Evolutionary conservation across 179 eudicot species (phyloP).

Genomic region (Heliamphora pulchella): DNA sequence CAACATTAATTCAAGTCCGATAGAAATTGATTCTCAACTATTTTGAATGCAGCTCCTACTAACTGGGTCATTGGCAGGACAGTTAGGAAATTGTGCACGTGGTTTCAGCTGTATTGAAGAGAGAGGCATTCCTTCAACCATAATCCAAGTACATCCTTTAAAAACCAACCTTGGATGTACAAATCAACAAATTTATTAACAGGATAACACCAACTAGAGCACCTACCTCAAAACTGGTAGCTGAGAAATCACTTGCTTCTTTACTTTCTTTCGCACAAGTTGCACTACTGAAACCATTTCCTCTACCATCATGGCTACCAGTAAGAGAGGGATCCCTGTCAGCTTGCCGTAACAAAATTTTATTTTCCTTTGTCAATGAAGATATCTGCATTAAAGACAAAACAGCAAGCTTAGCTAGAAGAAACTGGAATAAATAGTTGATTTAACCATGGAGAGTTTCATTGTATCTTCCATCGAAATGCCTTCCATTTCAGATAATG

Average conservation of each 20-base stretch:
- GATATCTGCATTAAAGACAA: conserved; percentile 44
- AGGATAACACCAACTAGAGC: conserved; percentile 2
- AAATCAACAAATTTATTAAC: background rate
- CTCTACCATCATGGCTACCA: conserved; percentile 25
- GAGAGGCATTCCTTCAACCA: conserved; percentile 1
- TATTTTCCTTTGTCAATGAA: conserved; percentile 48
- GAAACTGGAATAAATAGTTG: conserved; percentile 10
- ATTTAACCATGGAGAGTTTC: background rate
- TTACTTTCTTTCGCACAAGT: conserved; percentile 23
- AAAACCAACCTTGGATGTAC: background rate
- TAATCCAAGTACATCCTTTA: background rate
- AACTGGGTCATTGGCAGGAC: background rate
- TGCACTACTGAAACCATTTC: conserved; percentile 17
- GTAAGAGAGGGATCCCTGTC: conserved; percentile 21
- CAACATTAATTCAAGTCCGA: background rate
- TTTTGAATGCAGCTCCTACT: background rate
- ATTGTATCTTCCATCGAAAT: background rate
- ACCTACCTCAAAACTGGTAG: conserved; percentile 33
- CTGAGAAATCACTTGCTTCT: conserved; percentile 21
- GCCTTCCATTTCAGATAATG: background rate
- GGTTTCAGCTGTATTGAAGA: conserved; percentile 10
- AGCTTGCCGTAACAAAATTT: conserved; percentile 26
- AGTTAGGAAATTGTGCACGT: background rate
- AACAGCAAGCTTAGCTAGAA: background rate
- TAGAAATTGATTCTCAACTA: background rate